Base-by-base conservation (phyloP, 768 basidiomycete species). In the Trametes punicea region DNA sequence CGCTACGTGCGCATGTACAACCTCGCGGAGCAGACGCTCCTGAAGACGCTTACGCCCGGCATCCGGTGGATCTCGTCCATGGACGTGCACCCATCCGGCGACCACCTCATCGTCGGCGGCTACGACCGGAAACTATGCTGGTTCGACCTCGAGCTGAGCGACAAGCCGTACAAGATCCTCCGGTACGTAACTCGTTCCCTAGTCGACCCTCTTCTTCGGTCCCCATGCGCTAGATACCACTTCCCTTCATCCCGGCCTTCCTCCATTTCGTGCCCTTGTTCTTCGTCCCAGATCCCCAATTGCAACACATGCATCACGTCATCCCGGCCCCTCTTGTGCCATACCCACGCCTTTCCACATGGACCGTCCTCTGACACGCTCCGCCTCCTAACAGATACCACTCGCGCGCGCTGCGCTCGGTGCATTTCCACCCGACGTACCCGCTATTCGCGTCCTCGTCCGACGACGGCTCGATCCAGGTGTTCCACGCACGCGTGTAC, bases 121-220 rank as follows among this genome's bases (percentile, higher is more conserved):
- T 98, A 98, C 71, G 97, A 99, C 75, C 87, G 90, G 63, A 97
- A 98, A 71, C 75, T 99, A 15, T 95, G 93, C 70, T 99, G 97
- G 97, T 98, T 98, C 71, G 97, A 99, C 75, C 77, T 99, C 62
- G 97, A 98, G 67, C 83, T 99, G 52, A 92, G 88, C 63, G 88
- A 91, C 60, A 97, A 96, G 70, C 97, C 97, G 1, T 99, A 96
- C 81, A 98, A 97, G 74, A 84, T 97, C 51, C 75, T 99, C 64
- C 83, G 93, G 93, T 92, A 70, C 62, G 79, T 71, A 34, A 48
- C 26, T 41, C 36, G 36, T 56, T 56, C 55, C 33, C 40, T 42
- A 53, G 30, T 44, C 25, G 15, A 36, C 34, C 7, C 34, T n/a
- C 5, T 16, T 36, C 13, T 36, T 36, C 34, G 34, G 20, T 30